Base-by-base conservation (phyloP, 1,284 basidiomycete genomes). In the Rhizopogon hawkerae region DNA sequence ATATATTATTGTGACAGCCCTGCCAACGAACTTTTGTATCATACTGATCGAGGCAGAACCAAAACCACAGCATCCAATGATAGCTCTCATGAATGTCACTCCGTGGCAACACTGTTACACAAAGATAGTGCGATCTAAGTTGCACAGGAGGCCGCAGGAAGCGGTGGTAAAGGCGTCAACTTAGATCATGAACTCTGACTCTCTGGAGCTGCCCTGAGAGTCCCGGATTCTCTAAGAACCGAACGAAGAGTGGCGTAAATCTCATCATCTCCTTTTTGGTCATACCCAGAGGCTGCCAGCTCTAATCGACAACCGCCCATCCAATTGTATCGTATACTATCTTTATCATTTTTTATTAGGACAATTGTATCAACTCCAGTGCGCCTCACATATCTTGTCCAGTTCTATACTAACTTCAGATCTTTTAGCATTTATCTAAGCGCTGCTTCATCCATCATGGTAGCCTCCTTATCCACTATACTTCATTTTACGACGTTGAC, bases 401-500 rank as follows among this genome's bases (percentile, higher is more conserved):
- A 1, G 1, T 35, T 35, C n/a, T 31, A 3, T 31, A 10, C 29
- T 41, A 1, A 39, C 24, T 11, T 16, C 24, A 39, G 23, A 24
- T 24, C 14, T 2, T 26, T 26, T 26, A 14, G 10, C 14, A 39
- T 39, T n/a, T 26, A 26, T 41, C 24, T 14, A 6, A 35, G 34
- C 34, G 34, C 34, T 7, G 13, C 34, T 14, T 16, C 35, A 41
- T 41, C 24, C 21, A 13, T 31, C 41, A 43, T 43, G 63, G 65
- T 58, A 42, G 14, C 57, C 53, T 29, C 26, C 18, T 11, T 14
- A 5, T 21, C n/a, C 16, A 43, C 29, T 18, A 9, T 16, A 33
- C 5, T 14, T 24, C 4, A 14, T 3, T 9, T 16, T 36, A 16
- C 39, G 29, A 1, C 23, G 46, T 52, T 51, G 26, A 54, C 24